Conservation (phyloP, 495 filamentous ascomycete genomes). For the Aspergillus kassunensis region DNA sequence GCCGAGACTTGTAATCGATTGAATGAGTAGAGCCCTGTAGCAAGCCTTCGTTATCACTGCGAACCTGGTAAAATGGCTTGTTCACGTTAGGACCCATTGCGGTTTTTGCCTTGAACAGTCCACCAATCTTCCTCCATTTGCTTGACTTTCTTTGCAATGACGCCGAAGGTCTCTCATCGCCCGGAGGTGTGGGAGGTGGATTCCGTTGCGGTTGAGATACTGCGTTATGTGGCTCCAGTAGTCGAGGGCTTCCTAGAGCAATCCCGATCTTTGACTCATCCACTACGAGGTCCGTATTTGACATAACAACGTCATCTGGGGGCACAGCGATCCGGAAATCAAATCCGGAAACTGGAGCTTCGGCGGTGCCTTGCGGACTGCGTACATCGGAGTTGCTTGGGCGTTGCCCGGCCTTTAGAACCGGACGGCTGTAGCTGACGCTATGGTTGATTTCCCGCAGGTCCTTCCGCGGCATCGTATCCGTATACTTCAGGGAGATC, state of each 20-base stretch:
- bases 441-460: slow-evolving; percentile 17
- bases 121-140: slow-evolving; percentile 57
- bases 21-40: slow-evolving; percentile 19
- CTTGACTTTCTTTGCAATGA: slow-evolving; percentile 41
- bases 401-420: slow-evolving; percentile 22
- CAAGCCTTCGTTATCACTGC: slow-evolving; percentile 6
- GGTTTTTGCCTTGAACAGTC: slow-evolving; percentile 46
- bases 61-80: slow-evolving; percentile 23
- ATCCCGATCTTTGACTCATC: slow-evolving; percentile 47
- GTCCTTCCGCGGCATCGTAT: slow-evolving; percentile 34
- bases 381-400: slow-evolving; percentile 21
- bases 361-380: slow-evolving; percentile 15
- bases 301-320: slow-evolving; percentile 24
- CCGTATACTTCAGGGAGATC: slow-evolving; percentile 35
- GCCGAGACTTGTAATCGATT: slow-evolving; percentile 16
- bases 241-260: slow-evolving; percentile 51
- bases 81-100: slow-evolving; percentile 23
- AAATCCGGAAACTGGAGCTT: slow-evolving; percentile 24
- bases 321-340: slow-evolving; percentile 37
- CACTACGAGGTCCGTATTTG: slow-evolving; percentile 11
- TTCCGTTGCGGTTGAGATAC: slow-evolving; percentile 24
- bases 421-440: slow-evolving; percentile 7
- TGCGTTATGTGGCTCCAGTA: slow-evolving; percentile 22
- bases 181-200: slow-evolving; percentile 9
- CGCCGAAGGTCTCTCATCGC: slow-evolving; percentile 14